Evolutionary conservation across 805 yeast species (phyloP), one percentile per base, ranked within the genome.

Genomic region (Candida sithepensis): DNA sequence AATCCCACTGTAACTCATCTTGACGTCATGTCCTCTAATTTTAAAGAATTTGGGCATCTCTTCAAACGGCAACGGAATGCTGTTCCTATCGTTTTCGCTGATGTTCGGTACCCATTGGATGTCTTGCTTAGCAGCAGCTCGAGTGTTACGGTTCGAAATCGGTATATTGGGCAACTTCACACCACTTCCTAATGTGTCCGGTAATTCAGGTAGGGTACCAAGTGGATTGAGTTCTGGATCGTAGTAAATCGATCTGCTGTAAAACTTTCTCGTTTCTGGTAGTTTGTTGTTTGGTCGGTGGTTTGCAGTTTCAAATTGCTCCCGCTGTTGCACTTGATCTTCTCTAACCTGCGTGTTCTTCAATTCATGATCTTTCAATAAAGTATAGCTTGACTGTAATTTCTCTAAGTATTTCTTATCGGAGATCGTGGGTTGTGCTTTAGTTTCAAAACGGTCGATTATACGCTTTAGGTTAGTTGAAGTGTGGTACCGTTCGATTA

Each of bases 171-270:
- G 55, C 30, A 38, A 53, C 54, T 16, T 64, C 55, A 28, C 48
- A 0, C 86, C 3, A 3, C 23, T 24, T 14, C 1, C n/a, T 14
- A 22, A 30, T 7, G 34, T 30, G 34, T n/a, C n/a, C n/a, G 28
- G 13, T 19, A 22, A 14, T 14, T 10, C 14, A 6, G 42, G 85
- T 0, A 82, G 78, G 42, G 57, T 63, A 0, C 89, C 89, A 4
- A 73, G 57, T 2, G 84, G 82, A 50, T 84, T 84, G 68, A 85
- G 73, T 51, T 83, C 87, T 4, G 84, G 81, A 54, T 84, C 84
- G 61, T 78, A 82, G 58, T 77, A 84, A 1, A 81, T 68, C 7
- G 87, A 81, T 34, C 70, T 64, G 24, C 54, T 57, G 2, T 82
- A 84, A 55, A 77, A 64, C 58, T 69, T 50, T 48, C 55, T n/a